Base-by-base conservation (phyloP, 208 protist genomes). In the Spironucleus salmonicida region DNA sequence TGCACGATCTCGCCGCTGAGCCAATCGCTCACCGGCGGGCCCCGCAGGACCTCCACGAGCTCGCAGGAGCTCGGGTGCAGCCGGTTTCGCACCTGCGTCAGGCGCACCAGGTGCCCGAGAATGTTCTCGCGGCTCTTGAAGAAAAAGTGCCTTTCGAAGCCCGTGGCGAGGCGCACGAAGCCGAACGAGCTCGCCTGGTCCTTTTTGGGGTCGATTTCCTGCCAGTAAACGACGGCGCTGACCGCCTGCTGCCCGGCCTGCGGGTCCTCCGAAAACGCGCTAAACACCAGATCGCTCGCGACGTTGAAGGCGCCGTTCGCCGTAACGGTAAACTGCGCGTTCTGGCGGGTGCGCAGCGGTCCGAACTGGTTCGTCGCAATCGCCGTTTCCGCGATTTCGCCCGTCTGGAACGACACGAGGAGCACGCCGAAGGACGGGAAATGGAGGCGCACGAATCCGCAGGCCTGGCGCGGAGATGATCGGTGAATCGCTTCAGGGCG, bases 71-170 rank as follows among this genome's bases (percentile, higher is more conserved):
- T 71, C 40, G 34, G n/a, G n/a, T n/a, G n/a, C n/a, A n/a, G n/a
- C n/a, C n/a, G n/a, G n/a, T n/a, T n/a, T n/a, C n/a, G n/a, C n/a
- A n/a, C n/a, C n/a, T n/a, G n/a, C n/a, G n/a, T n/a, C n/a, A n/a
- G n/a, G n/a, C n/a, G n/a, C 2, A 71, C 64, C 38, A 71, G 34
- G n/a, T 49, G 64, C 2, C 64, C 64, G 32, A 71, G 34, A 57
- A 42, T 9, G n/a, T 40, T 71, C 64, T n/a, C 9, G 11, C 11
- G 2, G 9, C 11, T 11, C 34, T 49, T 71, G 11, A 45, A 49
- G n/a, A 15, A 71, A 38, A 71, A 71, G 38, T 71, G 64, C 4
- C 64, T 9, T n/a, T 71, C 64, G 64, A 45, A n/a, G n/a, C 64
- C 64, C 15, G 23, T 45, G 15, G 34, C 26, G 11, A 71, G n/a